A percentile compares a stretch with the other conserved stretches of the same genome.
These are phyloP conservation scores for Phytopythium mirpurense DNA, from an alignment of 352 stramenopile genomes.

Conservation along the genomic window DNA sequence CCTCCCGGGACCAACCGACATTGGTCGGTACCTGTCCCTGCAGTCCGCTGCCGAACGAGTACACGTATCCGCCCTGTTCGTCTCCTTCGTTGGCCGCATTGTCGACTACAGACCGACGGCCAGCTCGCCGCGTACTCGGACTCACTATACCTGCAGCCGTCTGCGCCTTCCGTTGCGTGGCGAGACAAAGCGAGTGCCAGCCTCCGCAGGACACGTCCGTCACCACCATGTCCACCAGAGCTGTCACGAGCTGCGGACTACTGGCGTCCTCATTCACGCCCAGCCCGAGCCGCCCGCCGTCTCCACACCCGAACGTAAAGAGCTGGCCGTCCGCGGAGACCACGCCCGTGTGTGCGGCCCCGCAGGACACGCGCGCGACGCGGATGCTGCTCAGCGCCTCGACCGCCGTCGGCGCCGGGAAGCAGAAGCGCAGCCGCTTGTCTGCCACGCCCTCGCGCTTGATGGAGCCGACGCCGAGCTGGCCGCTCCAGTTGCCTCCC, in stretches of 20 bases:
- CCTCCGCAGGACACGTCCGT: conserved; percentile 52
- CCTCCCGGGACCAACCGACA: neutral
- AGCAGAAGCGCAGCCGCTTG: conserved; percentile 44
- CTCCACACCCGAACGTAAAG: conserved; percentile 86
- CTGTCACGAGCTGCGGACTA: conserved; percentile 39
- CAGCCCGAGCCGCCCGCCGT: conserved; percentile 88
- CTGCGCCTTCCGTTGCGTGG: conserved; percentile 10
- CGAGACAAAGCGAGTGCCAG: conserved; percentile 74
- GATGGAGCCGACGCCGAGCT: conserved; percentile 53
- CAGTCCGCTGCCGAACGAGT: conserved; percentile 58
- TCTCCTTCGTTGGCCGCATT: neutral
- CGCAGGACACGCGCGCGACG: conserved; percentile 83
- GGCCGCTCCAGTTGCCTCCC: conserved; percentile 65
- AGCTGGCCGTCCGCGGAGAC: conserved; percentile 53
- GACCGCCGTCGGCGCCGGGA: conserved; percentile 58
- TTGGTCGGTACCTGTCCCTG: conserved; percentile 46
- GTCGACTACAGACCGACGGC: neutral
- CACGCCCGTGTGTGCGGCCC: conserved; percentile 76
- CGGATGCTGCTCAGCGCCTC: conserved; percentile 29
- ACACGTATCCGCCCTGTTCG: conserved; percentile 39
- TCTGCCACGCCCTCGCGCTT: conserved; percentile 53
- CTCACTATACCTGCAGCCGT: too few species aligned
- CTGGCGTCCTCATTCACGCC: conserved; percentile 39
- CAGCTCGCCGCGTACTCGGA: conserved; percentile 2
- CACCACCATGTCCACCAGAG: conserved; percentile 47